Base-by-base conservation (phyloP, 2,329 filamentous ascomycete species). In the Phyllosticta citrichinensis region DNA sequence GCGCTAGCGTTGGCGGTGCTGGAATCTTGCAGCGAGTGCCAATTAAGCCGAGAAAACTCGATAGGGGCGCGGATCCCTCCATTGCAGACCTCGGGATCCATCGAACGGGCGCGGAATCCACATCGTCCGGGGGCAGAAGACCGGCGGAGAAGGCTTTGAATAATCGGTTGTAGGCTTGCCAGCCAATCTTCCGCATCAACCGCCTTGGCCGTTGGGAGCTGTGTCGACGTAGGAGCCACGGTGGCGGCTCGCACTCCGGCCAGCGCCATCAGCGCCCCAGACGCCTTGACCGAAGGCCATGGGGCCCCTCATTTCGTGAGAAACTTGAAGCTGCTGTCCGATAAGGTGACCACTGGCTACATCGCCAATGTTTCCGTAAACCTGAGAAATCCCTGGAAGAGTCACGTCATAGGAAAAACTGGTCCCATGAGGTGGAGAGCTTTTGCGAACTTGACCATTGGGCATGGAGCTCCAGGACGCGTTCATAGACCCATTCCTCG, bases 401-500 rank as follows among this genome's bases (percentile, higher is more conserved):
- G 65, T 63, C 6, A 59, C 62, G 12, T 63, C 64, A 19, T 65
- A 63, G 3, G 65, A 65, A 5, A 63, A 63, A 30, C 17, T 33
- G 33, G 52, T 56, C 4, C 55, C 62, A 35, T 64, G 61, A 19
- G 58, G 47, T 5, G 60, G 52, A 30, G 56, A 57, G 10, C 59
- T 40, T 25, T 52, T 51, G 17, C 55, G 59, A 3, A 53, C 14
- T n/a, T 61, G 59, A 55, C 17, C 22, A 6, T 24, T 40, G 12
- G 55, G 52, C 19, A 47, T 57, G 11, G 57, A 65, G 60, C 75
- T 77, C 62, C 73, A 70, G 56, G 74, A 66, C 52, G 76, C 78
- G 65, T 70, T 74, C 17, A 69, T 68, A 60, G 77, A 79, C 57
- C 73, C 73, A n/a, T 73, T 73, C 52, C 77, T 76, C 17, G 74